A percentile compares a stretch with the other conserved stretches of the same genome.
Conservation (phyloP, 73 alveolate species). For the Uronychia binucleata region DNA sequence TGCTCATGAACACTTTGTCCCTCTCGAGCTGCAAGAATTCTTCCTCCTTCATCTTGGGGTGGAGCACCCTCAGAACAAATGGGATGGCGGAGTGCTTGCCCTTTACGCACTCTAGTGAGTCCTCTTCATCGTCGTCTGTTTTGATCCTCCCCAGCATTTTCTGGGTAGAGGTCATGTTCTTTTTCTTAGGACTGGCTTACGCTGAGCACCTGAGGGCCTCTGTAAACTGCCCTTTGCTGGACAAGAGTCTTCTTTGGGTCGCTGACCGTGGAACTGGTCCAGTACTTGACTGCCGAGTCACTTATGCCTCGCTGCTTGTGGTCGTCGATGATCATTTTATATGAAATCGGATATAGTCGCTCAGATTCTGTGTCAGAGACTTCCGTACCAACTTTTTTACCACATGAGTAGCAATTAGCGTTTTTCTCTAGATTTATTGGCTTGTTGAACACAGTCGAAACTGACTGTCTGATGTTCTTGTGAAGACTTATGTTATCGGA, state of each 20-base stretch:
- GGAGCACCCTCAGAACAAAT: conserved; percentile 58
- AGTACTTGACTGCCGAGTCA: conserved; percentile 34
- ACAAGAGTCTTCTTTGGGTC: conserved; percentile 55
- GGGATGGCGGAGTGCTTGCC: conserved; percentile 51
- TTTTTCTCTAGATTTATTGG: conserved; percentile 63
- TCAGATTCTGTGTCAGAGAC: conserved; percentile 42
- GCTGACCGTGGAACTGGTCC: conserved; percentile 50
- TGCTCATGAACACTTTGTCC: conserved; percentile 56
- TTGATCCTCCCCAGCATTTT: conserved; percentile 30
- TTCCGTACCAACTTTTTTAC: conserved; percentile 32
- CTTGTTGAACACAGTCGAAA: conserved; percentile 7
- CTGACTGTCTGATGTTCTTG: not conserved
- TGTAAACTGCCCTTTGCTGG: conserved; percentile 27
- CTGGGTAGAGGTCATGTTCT: conserved; percentile 36
- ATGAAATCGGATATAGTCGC: conserved; percentile 56
- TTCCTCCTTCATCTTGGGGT: conserved; percentile 69
- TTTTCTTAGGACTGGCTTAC: not conserved
- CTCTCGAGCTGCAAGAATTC: conserved; percentile 63
- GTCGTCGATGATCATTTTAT: conserved; percentile 62
- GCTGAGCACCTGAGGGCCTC: conserved; percentile 30
- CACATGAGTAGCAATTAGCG: conserved; percentile 55
- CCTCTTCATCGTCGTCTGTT: not conserved
- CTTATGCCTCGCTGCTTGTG: conserved; percentile 66
- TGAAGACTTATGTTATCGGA: not conserved
- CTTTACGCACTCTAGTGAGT: not conserved